Base-by-base conservation (phyloP, 73 alveolate genomes). In the Paramecium biaurelia region DNA sequence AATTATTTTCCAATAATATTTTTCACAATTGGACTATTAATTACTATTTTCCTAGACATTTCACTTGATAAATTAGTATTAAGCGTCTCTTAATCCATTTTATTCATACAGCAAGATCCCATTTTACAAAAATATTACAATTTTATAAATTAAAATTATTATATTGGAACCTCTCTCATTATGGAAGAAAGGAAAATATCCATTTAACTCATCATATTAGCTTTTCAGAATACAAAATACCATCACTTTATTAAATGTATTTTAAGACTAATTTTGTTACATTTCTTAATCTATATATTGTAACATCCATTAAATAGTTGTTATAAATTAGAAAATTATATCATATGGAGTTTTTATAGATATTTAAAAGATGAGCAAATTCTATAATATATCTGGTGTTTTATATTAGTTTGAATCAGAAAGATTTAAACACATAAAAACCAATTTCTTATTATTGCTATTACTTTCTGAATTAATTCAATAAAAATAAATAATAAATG, bases 91-190 rank as follows among this genome's bases (percentile, higher is more conserved):
- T 2, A 3, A 30, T 63, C 84, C 20, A 63, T 14, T 63, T 63
- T 63, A 26, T 63, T 63, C 41, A 63, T 12, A 63, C 84, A 63
- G 24, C 84, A 63, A 63, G 84, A 30, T 63, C 84, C 84, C 84
- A 63, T 63, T 24, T 63, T 26, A n/a, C 34, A 41, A 53, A 53
- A 53, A 53, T 53, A 47, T 53, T 53, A 53, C 68, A 53, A 53
- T 53, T 15, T 53, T 53, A 53, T 53, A 53, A 53, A 18, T 53
- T 53, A 53, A n/a, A 53, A 53, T 18, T 53, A 53, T 53, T 53
- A 53, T 53, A 53, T 53, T 18, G 11, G 68, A 53, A 2, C 34
- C 34, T 53, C 30, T 53, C 30, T 53, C 32, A 18, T 53, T 5
- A 18, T 18, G 30, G 30, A 53, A 53, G 11, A 18, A n/a, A 53